Evolutionary conservation across 2,329 filamentous ascomycete species (phyloP), one percentile per base, ranked within the genome.

Genomic region (Exserohilum turcica): DNA sequence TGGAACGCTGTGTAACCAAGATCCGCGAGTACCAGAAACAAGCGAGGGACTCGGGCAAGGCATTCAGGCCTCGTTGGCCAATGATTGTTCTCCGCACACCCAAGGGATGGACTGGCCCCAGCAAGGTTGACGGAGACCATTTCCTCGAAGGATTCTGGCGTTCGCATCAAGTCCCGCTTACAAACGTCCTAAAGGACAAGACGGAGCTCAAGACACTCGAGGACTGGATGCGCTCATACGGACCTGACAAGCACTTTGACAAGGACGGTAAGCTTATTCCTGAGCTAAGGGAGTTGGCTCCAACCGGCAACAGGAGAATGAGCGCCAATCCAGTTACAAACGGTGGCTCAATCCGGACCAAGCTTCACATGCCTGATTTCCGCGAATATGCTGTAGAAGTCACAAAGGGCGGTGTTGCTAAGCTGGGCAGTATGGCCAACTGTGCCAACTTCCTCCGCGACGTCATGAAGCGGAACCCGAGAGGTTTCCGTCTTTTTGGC

Each of bases 31-130:
- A 84, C 66, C 89, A 92, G 72, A 88, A 89, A 73, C 76, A 90
- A 70, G 87, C 88, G 18, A 85, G 89, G 38, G 84, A 88, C 3
- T 85, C 84, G 0, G 85, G 86, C 57, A 87, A 88, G 68, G 82
- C 87, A 2, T 85, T 87, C 76, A 83, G 89, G 32, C 88, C 89
- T 13, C 81, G 78, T 59, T 92, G 89, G 89, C 89, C 89, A 37
- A 89, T 92, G 88, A 85, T 92, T 49, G 76, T 92, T 32, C 84
- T 92, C 29, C 84, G 89, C 64, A 89, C 83, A 29, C 89, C 89
- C 48, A 92, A 92, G 77, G 89, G 89, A 51, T 92, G 89, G 89
- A 91, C 87, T 12, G 89, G 84, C 1, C 89, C 89, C 5, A 82
- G 87, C 53, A 87, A 89, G 71, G 66, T 92, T 44, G 47, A 54